Base-by-base conservation (phyloP, 257 asterid genomes). In the Ilex asprella region DNA sequence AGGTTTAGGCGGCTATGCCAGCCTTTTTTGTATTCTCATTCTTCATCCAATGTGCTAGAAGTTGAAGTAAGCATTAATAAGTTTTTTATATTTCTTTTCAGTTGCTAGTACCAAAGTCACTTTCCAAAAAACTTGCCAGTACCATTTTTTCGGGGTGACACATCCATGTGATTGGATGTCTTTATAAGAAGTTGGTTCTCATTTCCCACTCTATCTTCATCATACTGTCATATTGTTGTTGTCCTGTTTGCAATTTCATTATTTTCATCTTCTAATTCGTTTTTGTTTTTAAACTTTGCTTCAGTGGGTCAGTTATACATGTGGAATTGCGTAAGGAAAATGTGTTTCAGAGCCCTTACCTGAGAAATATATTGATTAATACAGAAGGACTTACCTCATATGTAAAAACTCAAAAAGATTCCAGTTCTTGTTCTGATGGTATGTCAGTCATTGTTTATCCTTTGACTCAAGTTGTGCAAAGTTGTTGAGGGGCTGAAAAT, bases 31-130 rank as follows among this genome's bases (percentile, higher is more conserved):
- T 92, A 89, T 75, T 92, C 97, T 47, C 99, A 80, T 73, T 89
- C 97, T 68, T 89, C 99, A 52, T 92, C 99, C 62, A 89, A 86
- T 76, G 86, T 82, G 65, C 96, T 92, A 57, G 99, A 92, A 75
- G 78, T 92, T 76, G 99, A 92, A 97, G 99, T 92, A 76, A 67
- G 39, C 70, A 21, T 14, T 61, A 64, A 27, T 21, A 21, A 21
- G 21, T 39, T 63, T 31, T 60, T 32, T 5, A 12, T 46, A 12
- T 61, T 49, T 39, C 14, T 16, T 12, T 6, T 44, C 12, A 16
- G 21, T 3, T 32, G 39, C 21, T 63, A 15, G 27, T 52, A 63
- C 52, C 32, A 12, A 9, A 15, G 12, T 12, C 10, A 16, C 51
- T 13, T 51, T 30, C 50, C 32, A 15, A 44, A 31, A 50, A 16